phyloP scores from a whole-genome alignment of 106 monocot species.

The Iris macrosiphon region DNA sequence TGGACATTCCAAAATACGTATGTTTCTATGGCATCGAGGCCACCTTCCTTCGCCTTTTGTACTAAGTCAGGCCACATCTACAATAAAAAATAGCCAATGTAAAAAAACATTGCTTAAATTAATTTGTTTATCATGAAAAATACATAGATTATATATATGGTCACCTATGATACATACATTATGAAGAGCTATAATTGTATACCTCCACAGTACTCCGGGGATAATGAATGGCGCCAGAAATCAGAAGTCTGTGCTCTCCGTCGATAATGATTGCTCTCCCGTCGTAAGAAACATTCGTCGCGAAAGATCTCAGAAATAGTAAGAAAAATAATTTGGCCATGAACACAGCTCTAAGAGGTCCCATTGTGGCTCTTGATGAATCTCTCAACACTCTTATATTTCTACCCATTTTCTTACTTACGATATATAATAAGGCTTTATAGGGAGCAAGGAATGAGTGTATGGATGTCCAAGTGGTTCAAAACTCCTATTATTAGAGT shows the following conservation, averaged over 20 bases:
- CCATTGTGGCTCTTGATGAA: too few relatives aligned
- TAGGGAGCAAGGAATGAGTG: too few relatives aligned
- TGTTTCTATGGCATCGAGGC: conserved; percentile 33
- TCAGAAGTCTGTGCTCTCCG: not conserved
- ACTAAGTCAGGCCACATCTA: conserved; percentile 47
- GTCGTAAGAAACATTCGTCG: not conserved
- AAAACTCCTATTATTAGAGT: too few relatives aligned
- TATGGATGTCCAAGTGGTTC: too few relatives aligned
- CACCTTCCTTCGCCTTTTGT: conserved; percentile 29
- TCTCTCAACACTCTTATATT: too few relatives aligned
- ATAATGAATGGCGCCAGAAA: conserved; percentile 5
- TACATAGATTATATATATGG: too few relatives aligned
- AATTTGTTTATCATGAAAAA: not conserved
- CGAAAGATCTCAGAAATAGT: too few relatives aligned
- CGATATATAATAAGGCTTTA: too few relatives aligned
- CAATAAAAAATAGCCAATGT: not conserved
- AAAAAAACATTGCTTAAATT: too few relatives aligned
- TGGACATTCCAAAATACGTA: conserved; percentile 50
- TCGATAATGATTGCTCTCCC: not conserved
- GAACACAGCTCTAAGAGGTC: too few relatives aligned
- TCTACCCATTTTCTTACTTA: too few relatives aligned
- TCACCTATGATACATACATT: not conserved
- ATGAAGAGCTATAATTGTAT: not conserved
- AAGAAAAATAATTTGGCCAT: too few relatives aligned
- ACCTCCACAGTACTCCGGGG: not conserved